Evolutionary conservation across 306 rosid genomes (phyloP).

Genomic region (Prinsepia uniflora): DNA sequence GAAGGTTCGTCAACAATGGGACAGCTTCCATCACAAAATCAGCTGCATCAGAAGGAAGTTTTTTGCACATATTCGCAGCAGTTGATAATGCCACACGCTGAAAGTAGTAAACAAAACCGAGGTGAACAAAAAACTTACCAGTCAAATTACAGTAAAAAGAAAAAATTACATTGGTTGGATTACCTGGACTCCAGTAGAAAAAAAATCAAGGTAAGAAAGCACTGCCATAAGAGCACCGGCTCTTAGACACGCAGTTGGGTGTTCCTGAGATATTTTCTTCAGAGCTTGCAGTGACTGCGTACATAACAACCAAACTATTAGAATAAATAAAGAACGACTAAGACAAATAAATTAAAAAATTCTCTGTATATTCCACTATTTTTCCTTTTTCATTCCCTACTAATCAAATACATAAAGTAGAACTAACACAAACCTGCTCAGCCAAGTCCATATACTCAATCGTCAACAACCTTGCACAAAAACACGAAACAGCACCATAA

Average conservation of each 20-base stretch:
- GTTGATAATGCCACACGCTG: slow-evolving; percentile 98
- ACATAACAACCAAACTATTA: slow-evolving; percentile 35
- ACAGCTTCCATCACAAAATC: slow-evolving; percentile 99
- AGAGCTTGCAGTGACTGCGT: slow-evolving; percentile 97
- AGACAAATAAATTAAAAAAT: neutral
- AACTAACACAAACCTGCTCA: slow-evolving; percentile 69
- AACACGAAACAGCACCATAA: slow-evolving; percentile 90
- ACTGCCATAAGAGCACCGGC: slow-evolving; percentile 99
- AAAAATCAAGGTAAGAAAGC: slow-evolving; percentile 91
- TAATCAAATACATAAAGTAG: slow-evolving; percentile 9
- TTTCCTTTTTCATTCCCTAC: neutral
- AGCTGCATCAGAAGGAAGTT: slow-evolving; percentile 98
- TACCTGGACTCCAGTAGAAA: slow-evolving; percentile 99
- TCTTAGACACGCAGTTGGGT: slow-evolving; percentile 96
- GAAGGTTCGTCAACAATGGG: slow-evolving; percentile 90
- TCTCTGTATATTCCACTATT: neutral
- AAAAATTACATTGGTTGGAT: slow-evolving; percentile 8
- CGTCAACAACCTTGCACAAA: slow-evolving; percentile 91
- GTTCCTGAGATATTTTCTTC: slow-evolving; percentile 96
- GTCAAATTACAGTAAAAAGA: slow-evolving; percentile 9
- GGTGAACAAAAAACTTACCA: neutral
- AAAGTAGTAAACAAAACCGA: slow-evolving; percentile 8
- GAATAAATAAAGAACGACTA: neutral
- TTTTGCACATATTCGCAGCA: slow-evolving; percentile 99
- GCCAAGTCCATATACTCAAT: slow-evolving; percentile 99